Base-by-base conservation (phyloP, 805 yeast genomes). In the Phaffomyces antillensis region DNA sequence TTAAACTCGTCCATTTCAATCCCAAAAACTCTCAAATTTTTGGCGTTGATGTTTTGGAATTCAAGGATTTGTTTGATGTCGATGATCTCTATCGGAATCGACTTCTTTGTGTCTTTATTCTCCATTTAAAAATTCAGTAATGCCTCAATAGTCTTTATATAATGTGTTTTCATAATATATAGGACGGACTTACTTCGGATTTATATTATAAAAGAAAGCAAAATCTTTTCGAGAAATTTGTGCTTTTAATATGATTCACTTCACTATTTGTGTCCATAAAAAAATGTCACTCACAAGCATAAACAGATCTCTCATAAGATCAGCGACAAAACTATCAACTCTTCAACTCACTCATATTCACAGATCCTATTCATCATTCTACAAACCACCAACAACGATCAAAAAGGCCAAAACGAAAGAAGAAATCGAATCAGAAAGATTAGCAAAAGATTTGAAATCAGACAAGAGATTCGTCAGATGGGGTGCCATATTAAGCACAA, bases 401-500 rank as follows among this genome's bases (percentile, higher is more conserved):
- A 52, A 48, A 33, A 52, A 45, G 23, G 42, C 42, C 15, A 62
- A 62, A 47, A 62, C 65, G 7, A 58, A 59, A 43, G 67, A 63
- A 39, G 65, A 64, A 38, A 31, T 60, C 5, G 67, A 64, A 4
- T 43, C 49, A 24, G 66, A 62, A 40, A 55, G 56, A 40, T 54
- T 65, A 4, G 67, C 67, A 39, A 55, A 52, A 18, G 64, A 62
- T 32, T 40, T 67, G 48, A 60, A 63, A 30, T 67, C 73, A 0
- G 53, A 55, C 4, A 59, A 63, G 41, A 53, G 72, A 54, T 55
- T 64, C 34, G 53, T 68, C 17, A 68, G 76, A 57, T 76, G 76
- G 72, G 81, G 79, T 39, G 81, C 82, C 4, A 66, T 65, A 32
- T 64, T 72, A 9, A 65, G 80, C 44, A 72, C 83, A 3, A 73